Evolutionary conservation across 2,329 filamentous ascomycete genomes (phyloP), one percentile per base, ranked within the genome.

Genomic region (Exophiala aquamarina): DNA sequence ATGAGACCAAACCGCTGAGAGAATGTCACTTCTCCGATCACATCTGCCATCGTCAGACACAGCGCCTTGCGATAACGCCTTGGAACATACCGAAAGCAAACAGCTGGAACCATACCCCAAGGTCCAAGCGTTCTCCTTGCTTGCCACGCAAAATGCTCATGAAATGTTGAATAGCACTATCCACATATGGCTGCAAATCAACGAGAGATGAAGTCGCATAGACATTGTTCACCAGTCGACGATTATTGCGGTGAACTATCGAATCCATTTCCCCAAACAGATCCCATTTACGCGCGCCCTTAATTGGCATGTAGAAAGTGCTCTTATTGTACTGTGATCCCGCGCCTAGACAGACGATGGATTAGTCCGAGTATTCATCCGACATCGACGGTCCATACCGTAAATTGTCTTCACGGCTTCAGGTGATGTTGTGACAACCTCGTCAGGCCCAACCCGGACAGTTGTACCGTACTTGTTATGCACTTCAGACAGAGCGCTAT

Each of bases 1-100:
- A 71, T 60, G 54, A 72, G 71, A 1, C 69, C 70, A 6, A 70
- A 59, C 10, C 61, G 61, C 54, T 66, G 63, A n/a, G 62, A 61
- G 50, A 69, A 71, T 1, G 64, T 68, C 40, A 71, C 55, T 29
- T 70, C 63, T 2, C 66, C 65, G 1, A 72, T 54, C 5, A 70
- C 65, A 26, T 70, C 68, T 34, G n/a, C 5, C 32, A 34, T 7
- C 17, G n/a, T 34, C 17, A 34, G 32, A 6, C 17, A 18, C n/a
- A 5, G 8, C 6, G n/a, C 17, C 32, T 7, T 14, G 32, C 8
- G 17, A 5, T 6, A 34, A 7, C 13, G 17, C 5, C 6, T 14
- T 34, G 17, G 8, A 5, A 6, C 32, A 14, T 7, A 34, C 32
- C 32, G 14, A 34, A 34, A 34, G 32, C 32, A 14, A 34, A 34